Base-by-base conservation (phyloP, 192 early-diverging fungal genomes). In the Backusella tuberculispora region DNA sequence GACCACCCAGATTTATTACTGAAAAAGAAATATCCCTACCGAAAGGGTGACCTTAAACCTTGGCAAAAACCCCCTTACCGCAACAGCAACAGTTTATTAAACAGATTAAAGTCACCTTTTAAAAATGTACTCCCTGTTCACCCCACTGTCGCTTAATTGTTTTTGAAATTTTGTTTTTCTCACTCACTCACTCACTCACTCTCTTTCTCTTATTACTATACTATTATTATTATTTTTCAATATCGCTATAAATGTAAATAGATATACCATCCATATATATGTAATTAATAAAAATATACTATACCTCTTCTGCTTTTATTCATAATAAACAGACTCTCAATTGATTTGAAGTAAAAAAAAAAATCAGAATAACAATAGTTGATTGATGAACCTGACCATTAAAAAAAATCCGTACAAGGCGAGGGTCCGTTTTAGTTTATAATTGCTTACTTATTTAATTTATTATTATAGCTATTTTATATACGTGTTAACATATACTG, bases 1-100 rank as follows among this genome's bases (percentile, higher is more conserved):
- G 76, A 78, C 42, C 76, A 78, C 24, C 76, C 76, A 40, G 76
- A 78, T 60, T 29, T 78, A 14, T 34, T 44, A 34, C n/a, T 63
- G 19, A 47, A 47, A 15, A 34, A 21, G 4, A 34, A 34, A 50
- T 60, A 24, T 60, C 26, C 53, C 21, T 60, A 60, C 53, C 48
- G 40, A 40, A 69, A 43, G 44, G 66, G 37, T 42, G 56, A 63
- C 12, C 46, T 69, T 10, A 78, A 78, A 44, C 76, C 76, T 50
- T 78, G 76, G 76, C 63, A 73, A 47, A 56, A 76, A 64, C 60
- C 66, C 9, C 74, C 67, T 38, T 70, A 76, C 37, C 15, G 43
- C 37, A 37, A 42, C 10, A 43, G 43, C n/a, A 19, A 14, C 53
- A 69, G 21, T 44, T 63, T 70, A 19, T 26, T 76, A 6, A 70